Evolutionary conservation across 345 rosid species (phyloP).

Genomic region (Fremontodendron californicum): DNA sequence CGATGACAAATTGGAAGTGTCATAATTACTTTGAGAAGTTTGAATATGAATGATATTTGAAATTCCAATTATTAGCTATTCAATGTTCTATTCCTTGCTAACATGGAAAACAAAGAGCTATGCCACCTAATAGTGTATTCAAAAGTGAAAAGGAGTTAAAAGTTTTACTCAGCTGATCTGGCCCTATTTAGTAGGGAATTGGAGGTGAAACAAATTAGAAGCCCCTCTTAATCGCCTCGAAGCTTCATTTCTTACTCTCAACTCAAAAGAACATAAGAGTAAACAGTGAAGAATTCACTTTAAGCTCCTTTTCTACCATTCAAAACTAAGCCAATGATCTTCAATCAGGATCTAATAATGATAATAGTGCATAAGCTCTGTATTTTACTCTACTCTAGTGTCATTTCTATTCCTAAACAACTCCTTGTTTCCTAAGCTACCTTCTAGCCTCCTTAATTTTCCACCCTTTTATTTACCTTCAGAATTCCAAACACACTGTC

Average conservation of each 20-base stretch:
- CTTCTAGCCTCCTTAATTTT: not conserved
- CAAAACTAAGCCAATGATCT: not conserved
- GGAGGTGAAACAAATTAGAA: not conserved
- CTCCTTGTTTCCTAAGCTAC: not conserved
- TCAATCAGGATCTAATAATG: not conserved
- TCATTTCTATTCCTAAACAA: not conserved
- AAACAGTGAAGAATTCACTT: not conserved
- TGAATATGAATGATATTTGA: not conserved
- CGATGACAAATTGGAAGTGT: not conserved
- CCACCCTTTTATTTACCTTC: not conserved
- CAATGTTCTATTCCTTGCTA: not conserved
- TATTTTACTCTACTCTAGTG: not conserved
- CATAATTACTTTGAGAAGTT: not conserved
- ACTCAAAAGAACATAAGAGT: not conserved
- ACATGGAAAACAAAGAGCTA: not conserved
- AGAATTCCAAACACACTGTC: not conserved
- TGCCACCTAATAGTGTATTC: not conserved
- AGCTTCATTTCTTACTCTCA: not conserved
- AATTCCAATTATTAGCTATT: not conserved
- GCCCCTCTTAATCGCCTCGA: not conserved
- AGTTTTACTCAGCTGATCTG: not conserved
- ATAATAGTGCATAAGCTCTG: not conserved
- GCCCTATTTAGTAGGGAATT: not conserved
- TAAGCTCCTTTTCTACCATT: not conserved
- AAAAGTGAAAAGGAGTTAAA: not conserved